Base-by-base conservation (phyloP, 495 filamentous ascomycete genomes). In the Xylaria grammica region DNA sequence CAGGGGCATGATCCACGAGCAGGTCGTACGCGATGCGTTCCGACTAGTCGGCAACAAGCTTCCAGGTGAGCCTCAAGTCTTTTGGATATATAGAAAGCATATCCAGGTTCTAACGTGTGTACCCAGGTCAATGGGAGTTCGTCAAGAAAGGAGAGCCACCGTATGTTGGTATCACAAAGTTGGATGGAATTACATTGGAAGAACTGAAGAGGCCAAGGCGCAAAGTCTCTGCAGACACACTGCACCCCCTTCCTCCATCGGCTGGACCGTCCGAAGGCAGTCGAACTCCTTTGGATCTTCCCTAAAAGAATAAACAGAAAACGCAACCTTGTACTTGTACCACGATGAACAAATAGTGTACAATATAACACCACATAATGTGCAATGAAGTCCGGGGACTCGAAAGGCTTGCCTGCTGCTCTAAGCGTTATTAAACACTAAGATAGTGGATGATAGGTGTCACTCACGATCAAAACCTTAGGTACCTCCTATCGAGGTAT, bases 21-120 rank as follows among this genome's bases (percentile, higher is more conserved):
- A 97, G 81, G 84, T 99, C 71, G 92, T 91, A 9, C 85, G 90
- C 66, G 96, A 99, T 82, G 95, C 95, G 50, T 95, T 98, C 81
- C 85, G 95, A 68, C 81, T 99, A 78, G 95, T 94, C 24, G 94
- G 91, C 55, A 90, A 96, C 77, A 99, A 99, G 79, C 80, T 99
- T 79, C 96, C 95, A 59, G 93, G 94, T 97, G 84, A 69, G 82
- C 81, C 44, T 60, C 10, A 27, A 56, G 29, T 48, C 1, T 45
- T 30, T 8, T 13, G 45, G 42, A 11, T 22, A 6, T 17, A 5
- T 65, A 24, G 58, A 11, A 26, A 17, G 6, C 40, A 42, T 42
- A 17, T 42, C 40, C 15, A 42, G 6, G n/a, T 9, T 52, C 54
- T 58, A 22, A 63, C 32, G 34, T 24, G 52, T 46, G 27, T n/a